These are phyloP conservation scores for Cyclostephanos invisitatus DNA, from an alignment of 108 stramenopile species.

Conservation along the genomic window DNA sequence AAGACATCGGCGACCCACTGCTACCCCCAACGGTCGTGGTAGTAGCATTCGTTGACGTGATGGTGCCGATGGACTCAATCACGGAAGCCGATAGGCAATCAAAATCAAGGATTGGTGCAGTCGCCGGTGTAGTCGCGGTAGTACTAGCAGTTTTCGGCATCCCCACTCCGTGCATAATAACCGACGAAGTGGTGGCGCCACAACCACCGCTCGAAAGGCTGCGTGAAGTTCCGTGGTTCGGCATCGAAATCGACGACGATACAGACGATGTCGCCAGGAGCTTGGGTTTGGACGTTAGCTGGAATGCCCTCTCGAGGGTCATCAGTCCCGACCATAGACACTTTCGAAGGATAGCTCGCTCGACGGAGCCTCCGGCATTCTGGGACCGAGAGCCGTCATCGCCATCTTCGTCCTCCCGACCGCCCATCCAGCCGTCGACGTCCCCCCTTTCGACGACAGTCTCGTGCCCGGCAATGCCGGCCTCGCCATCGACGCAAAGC, in stretches of 20 bases:
- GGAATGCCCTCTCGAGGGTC: constrained; percentile 20
- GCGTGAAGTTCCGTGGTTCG: neutral
- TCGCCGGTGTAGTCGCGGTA: constrained; percentile 8
- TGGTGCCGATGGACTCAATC: constrained; percentile 7
- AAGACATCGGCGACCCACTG: constrained; percentile 1
- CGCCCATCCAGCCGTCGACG: neutral
- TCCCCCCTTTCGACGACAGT: neutral
- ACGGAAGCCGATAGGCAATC: too few species aligned
- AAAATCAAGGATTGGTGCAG: neutral
- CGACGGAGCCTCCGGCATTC: neutral
- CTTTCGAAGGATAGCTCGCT: constrained; percentile 14
- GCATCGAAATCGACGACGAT: constrained; percentile 6
- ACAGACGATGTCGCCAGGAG: constrained; percentile 6
- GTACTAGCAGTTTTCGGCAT: neutral
- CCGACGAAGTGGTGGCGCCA: neutral
- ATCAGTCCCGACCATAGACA: constrained; percentile 16
- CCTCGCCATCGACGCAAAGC: neutral
- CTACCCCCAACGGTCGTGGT: neutral
- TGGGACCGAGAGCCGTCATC: neutral
- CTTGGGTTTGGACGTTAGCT: constrained; percentile 15
- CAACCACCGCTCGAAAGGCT: neutral
- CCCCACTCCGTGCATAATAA: neutral
- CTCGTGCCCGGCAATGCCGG: neutral
- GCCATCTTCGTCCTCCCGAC: neutral
- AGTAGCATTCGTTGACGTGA: neutral